Conservation (phyloP, 768 basidiomycete species). For the Rhodotorula kratochvilovae region DNA sequence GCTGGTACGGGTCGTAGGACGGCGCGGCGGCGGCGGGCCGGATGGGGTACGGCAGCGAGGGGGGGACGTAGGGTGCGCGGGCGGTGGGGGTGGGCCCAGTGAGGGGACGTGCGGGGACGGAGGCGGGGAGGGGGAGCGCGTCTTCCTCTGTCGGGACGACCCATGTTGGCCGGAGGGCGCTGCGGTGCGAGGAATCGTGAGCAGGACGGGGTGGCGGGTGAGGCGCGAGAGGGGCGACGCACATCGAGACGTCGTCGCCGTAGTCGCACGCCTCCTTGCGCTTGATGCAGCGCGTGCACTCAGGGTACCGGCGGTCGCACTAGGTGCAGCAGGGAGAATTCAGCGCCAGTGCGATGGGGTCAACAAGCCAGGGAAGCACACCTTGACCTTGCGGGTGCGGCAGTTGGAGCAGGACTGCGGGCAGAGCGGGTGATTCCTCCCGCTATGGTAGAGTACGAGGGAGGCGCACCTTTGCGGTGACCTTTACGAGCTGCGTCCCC, state of each 20-base stretch:
- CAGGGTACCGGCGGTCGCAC: slow-evolving; percentile 30
- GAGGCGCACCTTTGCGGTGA: slow-evolving; percentile 20
- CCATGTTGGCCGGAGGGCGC: slow-evolving; percentile 25
- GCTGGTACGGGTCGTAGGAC: slow-evolving; percentile 1
- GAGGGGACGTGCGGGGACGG: background rate
- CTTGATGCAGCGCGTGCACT: slow-evolving; percentile 28
- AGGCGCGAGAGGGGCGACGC: background rate
- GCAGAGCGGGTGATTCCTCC: background rate
- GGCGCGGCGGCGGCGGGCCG: background rate
- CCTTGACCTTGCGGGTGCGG: slow-evolving; percentile 30
- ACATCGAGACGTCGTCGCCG: slow-evolving; percentile 30
- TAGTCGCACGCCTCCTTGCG: slow-evolving; percentile 30
- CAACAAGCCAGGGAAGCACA: background rate
- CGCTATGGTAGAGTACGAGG: too few relatives aligned
- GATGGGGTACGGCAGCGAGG: background rate
- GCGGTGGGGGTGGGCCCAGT: background rate
- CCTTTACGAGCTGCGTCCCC: slow-evolving; percentile 22
- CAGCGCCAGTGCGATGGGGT: background rate
- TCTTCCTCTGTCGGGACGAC: background rate
- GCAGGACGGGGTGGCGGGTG: background rate
- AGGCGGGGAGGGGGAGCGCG: background rate
- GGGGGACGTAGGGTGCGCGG: background rate
- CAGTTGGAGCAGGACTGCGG: slow-evolving; percentile 21
- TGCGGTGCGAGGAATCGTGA: background rate
- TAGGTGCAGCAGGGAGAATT: background rate